A percentile compares a stretch with the other conserved stretches of the same genome.
Evolutionary conservation across 257 asterid species (phyloP).

Genomic region (Petunia axillaris): DNA sequence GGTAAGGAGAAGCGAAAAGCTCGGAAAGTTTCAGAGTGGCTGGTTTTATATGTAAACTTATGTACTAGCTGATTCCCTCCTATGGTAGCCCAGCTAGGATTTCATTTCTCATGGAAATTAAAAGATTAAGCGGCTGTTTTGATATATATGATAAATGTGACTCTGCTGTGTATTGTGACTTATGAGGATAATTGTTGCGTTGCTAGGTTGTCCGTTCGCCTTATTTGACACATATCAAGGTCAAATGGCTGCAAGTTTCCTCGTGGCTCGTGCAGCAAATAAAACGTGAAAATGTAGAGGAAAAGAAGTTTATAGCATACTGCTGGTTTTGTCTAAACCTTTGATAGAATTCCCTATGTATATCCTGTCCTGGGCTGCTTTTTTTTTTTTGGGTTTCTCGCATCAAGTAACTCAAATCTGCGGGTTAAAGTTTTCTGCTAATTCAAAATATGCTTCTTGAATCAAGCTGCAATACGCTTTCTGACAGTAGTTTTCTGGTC

Average conservation of each 20-base stretch:
- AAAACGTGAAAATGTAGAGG: not conserved
- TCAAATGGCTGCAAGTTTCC: not conserved
- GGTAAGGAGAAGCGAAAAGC: not conserved
- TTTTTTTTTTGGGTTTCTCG: not conserved
- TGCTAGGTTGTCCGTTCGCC: not conserved
- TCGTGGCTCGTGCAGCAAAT: not conserved
- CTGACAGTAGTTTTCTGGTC: not conserved
- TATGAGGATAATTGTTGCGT: conserved; percentile 8
- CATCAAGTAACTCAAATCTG: not conserved
- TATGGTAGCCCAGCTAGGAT: no score
- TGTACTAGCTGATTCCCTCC: not conserved
- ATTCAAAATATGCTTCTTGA: not conserved
- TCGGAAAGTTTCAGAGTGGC: not conserved
- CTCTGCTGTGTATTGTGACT: conserved; percentile 6
- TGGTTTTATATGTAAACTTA: not conserved
- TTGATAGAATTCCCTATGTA: not conserved
- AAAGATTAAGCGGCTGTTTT: not conserved
- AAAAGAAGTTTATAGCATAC: not conserved
- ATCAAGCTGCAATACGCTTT: not conserved
- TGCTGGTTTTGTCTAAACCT: conserved; percentile 16
- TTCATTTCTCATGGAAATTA: not conserved
- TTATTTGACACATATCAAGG: not conserved
- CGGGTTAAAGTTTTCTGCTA: not conserved
- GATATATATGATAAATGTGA: not conserved
- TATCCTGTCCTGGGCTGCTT: conserved; percentile 8